phyloP scores from a whole-genome alignment of 768 basidiomycete genomes.

The Mycena polygramma region DNA sequence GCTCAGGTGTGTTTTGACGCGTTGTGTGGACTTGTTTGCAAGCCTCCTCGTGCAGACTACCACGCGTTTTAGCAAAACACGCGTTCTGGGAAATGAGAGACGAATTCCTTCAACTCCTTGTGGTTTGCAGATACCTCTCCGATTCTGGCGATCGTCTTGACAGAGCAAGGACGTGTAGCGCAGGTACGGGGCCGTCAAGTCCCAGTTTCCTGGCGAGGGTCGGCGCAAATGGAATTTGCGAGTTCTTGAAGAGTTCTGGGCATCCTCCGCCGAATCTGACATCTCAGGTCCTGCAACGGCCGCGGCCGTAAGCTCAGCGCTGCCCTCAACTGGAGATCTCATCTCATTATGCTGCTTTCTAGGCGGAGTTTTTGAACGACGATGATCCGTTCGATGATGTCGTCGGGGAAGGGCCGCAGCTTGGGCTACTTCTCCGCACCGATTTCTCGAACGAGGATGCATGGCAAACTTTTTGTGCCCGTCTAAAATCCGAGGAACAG shows the following conservation, averaged over 20 bases:
- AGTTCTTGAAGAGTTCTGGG: conserved; percentile 66
- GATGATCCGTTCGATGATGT: conserved; percentile 67
- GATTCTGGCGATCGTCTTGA: conserved; percentile 10
- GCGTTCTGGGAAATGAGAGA: conserved; percentile 26
- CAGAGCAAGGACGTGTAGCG: conserved; percentile 41
- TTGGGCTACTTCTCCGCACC: conserved; percentile 79
- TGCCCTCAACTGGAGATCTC: neutral
- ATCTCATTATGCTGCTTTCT: neutral
- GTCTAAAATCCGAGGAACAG: conserved; percentile 67
- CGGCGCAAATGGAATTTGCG: conserved; percentile 69
- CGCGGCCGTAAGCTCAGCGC: conserved; percentile 20
- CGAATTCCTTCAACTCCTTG: conserved; percentile 32
- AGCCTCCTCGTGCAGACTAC: neutral
- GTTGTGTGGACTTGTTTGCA: conserved; percentile 17
- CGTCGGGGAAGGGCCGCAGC: conserved; percentile 59
- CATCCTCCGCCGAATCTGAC: conserved; percentile 42
- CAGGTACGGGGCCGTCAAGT: conserved; percentile 60
- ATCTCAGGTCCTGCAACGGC: conserved; percentile 18
- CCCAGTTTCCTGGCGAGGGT: conserved; percentile 63
- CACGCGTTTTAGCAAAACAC: neutral
- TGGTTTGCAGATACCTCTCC: conserved; percentile 25
- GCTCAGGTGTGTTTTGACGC: neutral
- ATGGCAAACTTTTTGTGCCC: conserved; percentile 68
- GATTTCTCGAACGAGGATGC: conserved; percentile 78
- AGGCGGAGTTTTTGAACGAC: conserved; percentile 53